phyloP scores from a whole-genome alignment of 352 stramenopile genomes.

The Globisporangium echinulatum region DNA sequence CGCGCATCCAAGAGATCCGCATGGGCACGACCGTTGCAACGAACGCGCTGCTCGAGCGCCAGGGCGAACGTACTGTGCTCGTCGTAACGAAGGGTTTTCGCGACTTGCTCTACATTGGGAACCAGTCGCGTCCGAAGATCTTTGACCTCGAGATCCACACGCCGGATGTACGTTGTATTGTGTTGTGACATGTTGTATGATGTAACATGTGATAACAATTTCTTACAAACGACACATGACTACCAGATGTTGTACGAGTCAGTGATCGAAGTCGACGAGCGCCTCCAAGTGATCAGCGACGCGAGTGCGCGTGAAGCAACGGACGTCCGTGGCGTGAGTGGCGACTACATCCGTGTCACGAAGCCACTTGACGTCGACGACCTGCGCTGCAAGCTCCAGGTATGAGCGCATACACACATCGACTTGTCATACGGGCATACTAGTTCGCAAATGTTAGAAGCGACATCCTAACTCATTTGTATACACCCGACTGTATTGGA shows the following conservation, averaged over 20 bases:
- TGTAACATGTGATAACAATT: not conserved
- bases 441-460: not conserved
- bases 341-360: constrained; percentile 84
- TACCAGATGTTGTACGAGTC: constrained; percentile 93
- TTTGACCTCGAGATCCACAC: constrained; percentile 94
- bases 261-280: constrained; percentile 96
- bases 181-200: not conserved
- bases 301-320: constrained; percentile 41
- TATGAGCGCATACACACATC: not conserved
- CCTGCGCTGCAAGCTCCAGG: constrained; percentile 81
- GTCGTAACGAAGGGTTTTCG: constrained; percentile 94
- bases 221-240: no score
- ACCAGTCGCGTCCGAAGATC: constrained; percentile 97
- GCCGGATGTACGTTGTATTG: constrained; percentile 47
- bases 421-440: not conserved
- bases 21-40: constrained; percentile 98
- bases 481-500: not conserved
- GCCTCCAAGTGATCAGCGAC: constrained; percentile 89
- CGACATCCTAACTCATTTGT: not conserved
- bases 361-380: constrained; percentile 74
- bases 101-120: constrained; percentile 97
- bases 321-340: constrained; percentile 81
- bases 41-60: constrained; percentile 97
- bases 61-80: constrained; percentile 93
- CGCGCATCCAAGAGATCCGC: constrained; percentile 92